phyloP scores from a whole-genome alignment of 2,329 filamentous ascomycete species.

The Colletotrichum horii region DNA sequence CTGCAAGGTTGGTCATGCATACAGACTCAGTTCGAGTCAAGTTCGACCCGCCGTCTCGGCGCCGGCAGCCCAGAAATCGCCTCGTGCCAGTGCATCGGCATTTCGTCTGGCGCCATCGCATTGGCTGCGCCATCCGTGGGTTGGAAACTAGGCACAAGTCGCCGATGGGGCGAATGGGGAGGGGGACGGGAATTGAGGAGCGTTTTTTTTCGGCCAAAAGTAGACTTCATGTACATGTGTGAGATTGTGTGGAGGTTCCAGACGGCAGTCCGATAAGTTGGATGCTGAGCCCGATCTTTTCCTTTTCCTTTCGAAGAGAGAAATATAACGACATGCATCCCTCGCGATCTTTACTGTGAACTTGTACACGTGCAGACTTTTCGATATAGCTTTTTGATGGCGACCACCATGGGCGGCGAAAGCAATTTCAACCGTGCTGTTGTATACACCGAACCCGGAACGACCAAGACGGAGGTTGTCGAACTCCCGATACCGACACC shows the following conservation, averaged over 20 bases:
- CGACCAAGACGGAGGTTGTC: slow-evolving; percentile 28
- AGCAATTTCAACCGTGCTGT: slow-evolving; percentile 25
- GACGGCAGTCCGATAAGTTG: background rate
- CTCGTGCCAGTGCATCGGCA: background rate
- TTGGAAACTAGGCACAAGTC: background rate
- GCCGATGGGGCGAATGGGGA: background rate
- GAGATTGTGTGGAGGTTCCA: background rate
- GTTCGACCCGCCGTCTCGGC: background rate
- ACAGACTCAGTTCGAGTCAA: background rate
- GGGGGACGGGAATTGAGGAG: background rate
- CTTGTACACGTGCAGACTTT: background rate
- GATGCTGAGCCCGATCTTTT: background rate
- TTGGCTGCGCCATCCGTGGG: background rate
- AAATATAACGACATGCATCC: slow-evolving; percentile 13
- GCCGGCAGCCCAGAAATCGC: background rate
- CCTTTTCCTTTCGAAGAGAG: background rate
- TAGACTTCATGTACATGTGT: background rate
- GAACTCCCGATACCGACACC: slow-evolving; percentile 28
- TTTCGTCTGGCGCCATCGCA: background rate
- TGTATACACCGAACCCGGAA: slow-evolving; percentile 29
- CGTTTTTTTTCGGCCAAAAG: background rate
- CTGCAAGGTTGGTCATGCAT: slow-evolving; percentile 10
- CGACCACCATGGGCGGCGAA: slow-evolving; percentile 10
- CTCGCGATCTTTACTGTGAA: background rate
- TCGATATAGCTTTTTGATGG: slow-evolving; percentile 1